A percentile compares a stretch with the other conserved stretches of the same genome.
Evolutionary conservation across 2,329 filamentous ascomycete genomes (phyloP).

Genomic region (Sporothrix pseudoabietina): DNA sequence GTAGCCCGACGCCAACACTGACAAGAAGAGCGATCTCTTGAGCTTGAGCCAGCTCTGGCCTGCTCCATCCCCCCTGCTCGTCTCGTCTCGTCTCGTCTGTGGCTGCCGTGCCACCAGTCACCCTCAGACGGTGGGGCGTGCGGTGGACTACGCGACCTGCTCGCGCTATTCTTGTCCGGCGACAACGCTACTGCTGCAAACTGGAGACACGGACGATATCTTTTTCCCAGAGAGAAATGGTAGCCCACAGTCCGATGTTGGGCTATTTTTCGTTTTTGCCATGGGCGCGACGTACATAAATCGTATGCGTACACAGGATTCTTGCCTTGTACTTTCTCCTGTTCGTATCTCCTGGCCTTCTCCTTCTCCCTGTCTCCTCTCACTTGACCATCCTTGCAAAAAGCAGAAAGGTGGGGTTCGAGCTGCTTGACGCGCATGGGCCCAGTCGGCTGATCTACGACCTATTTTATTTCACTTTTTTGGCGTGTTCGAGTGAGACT

Average conservation of each 20-base stretch:
- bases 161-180: not conserved
- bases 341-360: not conserved
- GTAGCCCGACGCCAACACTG: not conserved
- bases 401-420: not conserved
- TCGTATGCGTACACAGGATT: not conserved
- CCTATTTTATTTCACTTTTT: conserved; percentile 15
- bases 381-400: not conserved
- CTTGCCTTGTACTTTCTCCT: not conserved
- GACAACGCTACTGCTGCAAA: conserved; percentile 3
- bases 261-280: not conserved
- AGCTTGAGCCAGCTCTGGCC: not conserved
- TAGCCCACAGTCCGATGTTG: not conserved
- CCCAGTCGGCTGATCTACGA: conserved; percentile 27
- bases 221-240: not conserved
- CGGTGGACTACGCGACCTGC: not conserved
- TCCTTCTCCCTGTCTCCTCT: not conserved
- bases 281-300: not conserved
- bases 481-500: not conserved
- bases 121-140: conserved; percentile 16
- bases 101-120: conserved; percentile 22
- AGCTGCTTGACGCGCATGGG: conserved; percentile 19
- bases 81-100: conserved; percentile 21
- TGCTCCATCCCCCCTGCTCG: not conserved
- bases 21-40: conserved; percentile 12
- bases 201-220: not conserved